phyloP scores from a whole-genome alignment of 2,329 filamentous ascomycete genomes.

The Zalaria obscura region DNA sequence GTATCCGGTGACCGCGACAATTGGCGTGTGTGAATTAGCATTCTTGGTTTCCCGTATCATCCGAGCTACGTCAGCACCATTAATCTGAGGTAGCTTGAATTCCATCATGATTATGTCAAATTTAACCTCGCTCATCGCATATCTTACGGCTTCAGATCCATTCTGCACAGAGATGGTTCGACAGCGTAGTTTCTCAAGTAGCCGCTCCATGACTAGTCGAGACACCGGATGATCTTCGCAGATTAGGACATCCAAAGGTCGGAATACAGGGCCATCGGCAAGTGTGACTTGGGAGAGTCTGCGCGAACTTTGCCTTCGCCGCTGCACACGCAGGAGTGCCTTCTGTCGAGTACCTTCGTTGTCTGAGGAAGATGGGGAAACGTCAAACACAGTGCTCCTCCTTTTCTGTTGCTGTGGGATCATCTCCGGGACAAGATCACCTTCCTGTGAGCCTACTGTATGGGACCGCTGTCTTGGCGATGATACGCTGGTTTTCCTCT shows the following conservation, averaged over 20 bases:
- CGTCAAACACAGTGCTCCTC: conserved; percentile 85
- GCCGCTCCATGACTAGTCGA: conserved; percentile 94
- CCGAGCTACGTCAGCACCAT: conserved; percentile 83
- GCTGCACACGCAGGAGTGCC: conserved; percentile 78
- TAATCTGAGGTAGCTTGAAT: conserved; percentile 88
- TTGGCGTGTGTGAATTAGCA: conserved; percentile 83
- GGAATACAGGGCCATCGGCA: conserved; percentile 70
- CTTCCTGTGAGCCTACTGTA: conserved; percentile 88
- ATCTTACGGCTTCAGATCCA: conserved; percentile 81
- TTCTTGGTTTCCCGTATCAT: conserved; percentile 98
- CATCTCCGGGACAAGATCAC: conserved; percentile 59
- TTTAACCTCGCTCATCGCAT: conserved; percentile 92
- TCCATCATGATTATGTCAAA: conserved; percentile 99
- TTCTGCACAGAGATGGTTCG: conserved; percentile 85
- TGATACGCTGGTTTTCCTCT: conserved; percentile 19
- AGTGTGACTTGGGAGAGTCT: conserved; percentile 84
- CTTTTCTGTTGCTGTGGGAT: conserved; percentile 63
- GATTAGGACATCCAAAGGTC: conserved; percentile 84
- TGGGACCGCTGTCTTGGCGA: conserved; percentile 66
- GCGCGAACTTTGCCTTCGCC: conserved; percentile 87
- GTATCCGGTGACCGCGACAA: conserved; percentile 93
- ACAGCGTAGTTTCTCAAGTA: conserved; percentile 88
- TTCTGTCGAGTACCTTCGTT: conserved; percentile 91
- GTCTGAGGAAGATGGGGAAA: conserved; percentile 94
- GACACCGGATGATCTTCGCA: conserved; percentile 97